phyloP scores from a whole-genome alignment of 139 green algal species.

The Edaphochlamys debaryana region DNA sequence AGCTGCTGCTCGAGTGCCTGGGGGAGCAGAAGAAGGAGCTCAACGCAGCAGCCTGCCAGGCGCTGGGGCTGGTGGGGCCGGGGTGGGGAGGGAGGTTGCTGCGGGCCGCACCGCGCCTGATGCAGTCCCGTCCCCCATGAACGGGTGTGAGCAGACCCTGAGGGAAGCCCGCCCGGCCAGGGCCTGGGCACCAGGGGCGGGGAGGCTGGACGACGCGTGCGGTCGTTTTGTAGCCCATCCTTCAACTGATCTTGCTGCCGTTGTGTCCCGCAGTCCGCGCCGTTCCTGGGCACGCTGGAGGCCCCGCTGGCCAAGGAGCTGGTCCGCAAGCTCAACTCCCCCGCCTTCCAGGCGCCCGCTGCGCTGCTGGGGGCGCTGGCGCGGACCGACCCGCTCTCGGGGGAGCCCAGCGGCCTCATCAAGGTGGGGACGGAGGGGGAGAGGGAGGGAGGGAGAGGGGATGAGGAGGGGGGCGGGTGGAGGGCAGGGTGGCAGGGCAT shows the following conservation, averaged over 20 bases:
- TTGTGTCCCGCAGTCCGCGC: conserved; percentile 35
- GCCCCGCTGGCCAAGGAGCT: conserved; percentile 42
- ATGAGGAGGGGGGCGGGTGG: too few species aligned
- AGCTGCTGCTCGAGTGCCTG: conserved; percentile 54
- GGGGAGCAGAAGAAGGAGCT: conserved; percentile 54
- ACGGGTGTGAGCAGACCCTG: too few species aligned
- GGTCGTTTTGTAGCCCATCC: too few species aligned
- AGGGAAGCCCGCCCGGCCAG: too few species aligned
- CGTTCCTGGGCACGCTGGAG: conserved; percentile 52
- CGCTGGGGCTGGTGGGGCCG: conserved; percentile 50
- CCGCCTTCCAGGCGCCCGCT: conserved; percentile 43
- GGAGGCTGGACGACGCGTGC: too few species aligned
- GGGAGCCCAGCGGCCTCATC: conserved; percentile 44
- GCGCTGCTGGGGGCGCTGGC: conserved; percentile 52
- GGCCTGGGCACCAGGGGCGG: too few species aligned
- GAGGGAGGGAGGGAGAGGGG: too few species aligned
- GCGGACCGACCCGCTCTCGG: conserved; percentile 7
- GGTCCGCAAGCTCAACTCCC: conserved; percentile 44
- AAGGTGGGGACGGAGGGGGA: conserved; percentile 20
- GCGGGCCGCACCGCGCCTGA: too few species aligned
- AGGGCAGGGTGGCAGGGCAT: too few species aligned
- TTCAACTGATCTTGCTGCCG: too few species aligned
- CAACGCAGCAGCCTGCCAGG: conserved; percentile 43
- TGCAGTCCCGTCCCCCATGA: background rate
- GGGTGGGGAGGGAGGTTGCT: background rate